phyloP scores from a whole-genome alignment of 2,329 filamentous ascomycete species.

The Fonsecaea pugnacius region DNA sequence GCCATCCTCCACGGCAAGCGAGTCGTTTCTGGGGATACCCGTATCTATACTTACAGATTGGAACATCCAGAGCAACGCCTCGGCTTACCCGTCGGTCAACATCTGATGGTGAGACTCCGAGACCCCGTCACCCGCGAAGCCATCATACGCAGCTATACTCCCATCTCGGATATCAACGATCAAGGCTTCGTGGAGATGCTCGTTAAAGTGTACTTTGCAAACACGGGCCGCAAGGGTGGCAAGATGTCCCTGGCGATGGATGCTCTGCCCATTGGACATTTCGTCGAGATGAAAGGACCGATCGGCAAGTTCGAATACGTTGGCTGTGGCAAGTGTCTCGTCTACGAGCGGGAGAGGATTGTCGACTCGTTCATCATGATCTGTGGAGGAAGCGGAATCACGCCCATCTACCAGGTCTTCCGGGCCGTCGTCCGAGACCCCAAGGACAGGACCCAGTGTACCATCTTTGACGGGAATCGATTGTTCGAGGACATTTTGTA shows the following conservation, averaged over 20 bases:
- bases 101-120: slow-evolving; percentile 79
- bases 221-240: slow-evolving; percentile 64
- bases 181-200: slow-evolving; percentile 73
- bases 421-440: slow-evolving; percentile 70
- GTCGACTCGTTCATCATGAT: slow-evolving; percentile 81
- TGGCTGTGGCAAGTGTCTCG: slow-evolving; percentile 65
- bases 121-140: slow-evolving; percentile 71
- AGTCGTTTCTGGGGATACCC: slow-evolving; percentile 75
- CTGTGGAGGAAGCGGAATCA: slow-evolving; percentile 85
- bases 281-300: slow-evolving; percentile 84
- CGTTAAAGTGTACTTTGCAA: slow-evolving; percentile 79
- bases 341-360: slow-evolving; percentile 61
- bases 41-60: slow-evolving; percentile 79
- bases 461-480: slow-evolving; percentile 79
- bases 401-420: slow-evolving; percentile 85
- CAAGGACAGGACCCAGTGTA: slow-evolving; percentile 68
- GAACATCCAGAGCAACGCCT: slow-evolving; percentile 71
- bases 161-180: slow-evolving; percentile 68
- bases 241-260: slow-evolving; percentile 84
- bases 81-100: slow-evolving; percentile 82
- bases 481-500: slow-evolving; percentile 81
- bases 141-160: slow-evolving; percentile 86
- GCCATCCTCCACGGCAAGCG: slow-evolving; percentile 70
- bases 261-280: slow-evolving; percentile 69
- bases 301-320: slow-evolving; percentile 84